These are phyloP conservation scores for Backusella circina DNA, from an alignment of 192 early-diverging fungal species.

Conservation along the genomic window DNA sequence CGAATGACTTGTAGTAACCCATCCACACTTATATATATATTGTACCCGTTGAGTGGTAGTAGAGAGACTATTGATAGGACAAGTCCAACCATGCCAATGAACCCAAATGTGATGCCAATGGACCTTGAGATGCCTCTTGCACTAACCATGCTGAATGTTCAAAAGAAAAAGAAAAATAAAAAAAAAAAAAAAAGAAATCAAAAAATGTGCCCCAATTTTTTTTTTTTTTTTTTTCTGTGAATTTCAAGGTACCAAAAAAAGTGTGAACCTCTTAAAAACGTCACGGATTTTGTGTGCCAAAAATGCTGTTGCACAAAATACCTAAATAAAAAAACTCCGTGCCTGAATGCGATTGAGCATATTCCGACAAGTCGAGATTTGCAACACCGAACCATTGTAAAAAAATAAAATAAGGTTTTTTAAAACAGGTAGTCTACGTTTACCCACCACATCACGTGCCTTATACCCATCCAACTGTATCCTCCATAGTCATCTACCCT, in stretches of 20 bases:
- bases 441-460: too few species aligned
- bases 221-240: constrained; percentile 1
- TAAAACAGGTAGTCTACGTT: too few species aligned
- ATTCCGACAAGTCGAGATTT: too few species aligned
- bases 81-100: constrained; percentile 12
- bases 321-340: too few species aligned
- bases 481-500: too few species aligned
- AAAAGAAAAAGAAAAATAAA: too few species aligned
- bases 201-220: not conserved
- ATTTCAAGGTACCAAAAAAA: not conserved
- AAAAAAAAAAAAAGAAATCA: not conserved
- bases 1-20: not conserved
- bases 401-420: too few species aligned
- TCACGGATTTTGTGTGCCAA: not conserved
- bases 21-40: constrained; percentile 3
- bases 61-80: not conserved
- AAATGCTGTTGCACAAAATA: not conserved
- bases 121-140: not conserved
- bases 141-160: not conserved
- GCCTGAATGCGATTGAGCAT: too few species aligned
- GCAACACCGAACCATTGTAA: too few species aligned
- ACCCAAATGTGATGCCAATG: not conserved
- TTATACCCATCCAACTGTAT: too few species aligned
- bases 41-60: constrained; percentile 11
- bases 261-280: not conserved